These are phyloP conservation scores for Exophiala dermatitidis DNA, from an alignment of 2,329 filamentous ascomycete genomes.

Conservation along the genomic window DNA sequence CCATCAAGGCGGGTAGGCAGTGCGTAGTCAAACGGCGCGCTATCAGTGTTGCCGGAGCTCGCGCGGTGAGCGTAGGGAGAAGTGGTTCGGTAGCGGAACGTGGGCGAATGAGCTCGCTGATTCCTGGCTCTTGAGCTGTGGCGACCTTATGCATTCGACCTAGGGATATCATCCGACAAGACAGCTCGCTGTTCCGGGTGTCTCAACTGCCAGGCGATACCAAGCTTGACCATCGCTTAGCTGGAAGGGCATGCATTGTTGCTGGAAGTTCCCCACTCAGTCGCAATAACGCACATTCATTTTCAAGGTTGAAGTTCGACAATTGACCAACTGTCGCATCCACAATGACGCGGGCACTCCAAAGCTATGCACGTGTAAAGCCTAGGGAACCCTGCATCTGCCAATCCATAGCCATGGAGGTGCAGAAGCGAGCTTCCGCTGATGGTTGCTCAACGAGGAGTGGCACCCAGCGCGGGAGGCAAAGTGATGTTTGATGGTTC, in stretches of 20 bases:
- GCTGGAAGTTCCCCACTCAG: neutral
- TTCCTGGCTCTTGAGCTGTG: neutral
- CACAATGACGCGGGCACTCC: neutral
- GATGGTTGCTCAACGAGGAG: too few species aligned
- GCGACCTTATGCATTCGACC: neutral
- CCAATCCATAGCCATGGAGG: neutral
- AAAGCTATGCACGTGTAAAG: neutral
- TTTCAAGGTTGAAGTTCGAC: neutral
- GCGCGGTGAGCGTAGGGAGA: neutral
- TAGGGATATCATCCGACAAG: neutral
- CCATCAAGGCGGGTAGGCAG: neutral
- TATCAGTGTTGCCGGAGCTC: neutral
- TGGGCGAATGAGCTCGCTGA: neutral
- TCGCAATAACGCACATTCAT: neutral
- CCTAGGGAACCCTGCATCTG: neutral
- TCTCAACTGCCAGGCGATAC: constrained; percentile 1
- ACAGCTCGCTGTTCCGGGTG: neutral
- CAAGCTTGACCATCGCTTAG: constrained; percentile 6
- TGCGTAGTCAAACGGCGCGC: too few species aligned
- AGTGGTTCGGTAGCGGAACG: neutral
- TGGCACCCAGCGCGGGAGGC: neutral
- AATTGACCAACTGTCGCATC: neutral
- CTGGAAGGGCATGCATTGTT: neutral
- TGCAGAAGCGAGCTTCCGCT: too few species aligned
- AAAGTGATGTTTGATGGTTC: constrained; percentile 2